phyloP scores from a whole-genome alignment of 768 basidiomycete species.

The Tremella fuciformis region DNA sequence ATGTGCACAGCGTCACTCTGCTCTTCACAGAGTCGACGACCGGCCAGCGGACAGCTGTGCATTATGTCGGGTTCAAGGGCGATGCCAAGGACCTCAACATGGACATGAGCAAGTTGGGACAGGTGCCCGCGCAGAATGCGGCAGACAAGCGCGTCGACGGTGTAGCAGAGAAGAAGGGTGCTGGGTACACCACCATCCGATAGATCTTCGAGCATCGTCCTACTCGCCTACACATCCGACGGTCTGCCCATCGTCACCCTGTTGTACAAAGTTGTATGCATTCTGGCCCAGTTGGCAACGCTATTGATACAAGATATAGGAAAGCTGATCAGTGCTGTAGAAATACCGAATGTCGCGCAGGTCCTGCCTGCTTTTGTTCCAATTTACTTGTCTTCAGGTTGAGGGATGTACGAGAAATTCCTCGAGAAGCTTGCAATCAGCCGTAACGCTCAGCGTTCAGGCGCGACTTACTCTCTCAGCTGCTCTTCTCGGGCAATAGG shows the following conservation, averaged over 20 bases:
- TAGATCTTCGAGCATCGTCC: slow-evolving; percentile 8
- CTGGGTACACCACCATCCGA: slow-evolving; percentile 50
- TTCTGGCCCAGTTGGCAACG: too few relatives aligned
- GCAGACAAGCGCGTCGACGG: slow-evolving; percentile 61
- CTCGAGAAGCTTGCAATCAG: slow-evolving; percentile 1
- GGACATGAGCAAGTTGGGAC: slow-evolving; percentile 59
- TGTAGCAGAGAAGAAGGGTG: slow-evolving; percentile 49
- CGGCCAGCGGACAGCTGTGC: slow-evolving; percentile 23
- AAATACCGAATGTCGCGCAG: too few relatives aligned
- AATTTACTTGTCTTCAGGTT: not conserved
- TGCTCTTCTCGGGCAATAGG: slow-evolving; percentile 27
- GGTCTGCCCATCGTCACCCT: too few relatives aligned
- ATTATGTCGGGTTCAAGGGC: slow-evolving; percentile 46
- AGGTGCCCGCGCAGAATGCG: slow-evolving; percentile 73
- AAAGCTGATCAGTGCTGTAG: too few relatives aligned
- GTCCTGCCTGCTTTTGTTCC: too few relatives aligned
- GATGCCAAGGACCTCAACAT: slow-evolving; percentile 38
- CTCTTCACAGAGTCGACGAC: slow-evolving; percentile 44
- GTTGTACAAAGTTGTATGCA: too few relatives aligned
- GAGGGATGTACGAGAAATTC: slow-evolving; percentile 3
- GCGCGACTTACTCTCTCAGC: slow-evolving; percentile 39
- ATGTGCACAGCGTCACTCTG: slow-evolving; percentile 46
- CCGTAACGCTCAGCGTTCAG: not conserved
- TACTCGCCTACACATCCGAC: too few relatives aligned
- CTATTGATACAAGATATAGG: too few relatives aligned